phyloP scores from a whole-genome alignment of 2,329 filamentous ascomycete genomes.

The Verticillium tricorpus region DNA sequence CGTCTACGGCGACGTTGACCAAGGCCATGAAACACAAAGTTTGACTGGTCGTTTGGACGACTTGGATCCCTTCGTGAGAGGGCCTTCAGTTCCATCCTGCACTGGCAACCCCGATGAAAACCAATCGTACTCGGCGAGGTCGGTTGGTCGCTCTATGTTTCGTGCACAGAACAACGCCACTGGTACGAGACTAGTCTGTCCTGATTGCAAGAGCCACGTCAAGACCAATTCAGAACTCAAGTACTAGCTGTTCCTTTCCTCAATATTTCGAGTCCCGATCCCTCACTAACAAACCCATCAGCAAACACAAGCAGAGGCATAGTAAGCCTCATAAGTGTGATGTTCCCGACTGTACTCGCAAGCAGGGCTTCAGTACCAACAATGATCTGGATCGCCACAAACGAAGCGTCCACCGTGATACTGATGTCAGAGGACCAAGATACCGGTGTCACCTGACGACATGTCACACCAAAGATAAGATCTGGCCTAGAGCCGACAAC shows the following conservation, averaged over 20 bases:
- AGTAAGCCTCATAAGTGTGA: slow-evolving; percentile 62
- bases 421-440: slow-evolving; percentile 41
- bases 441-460: slow-evolving; percentile 55
- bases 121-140: neutral
- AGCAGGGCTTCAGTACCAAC: slow-evolving; percentile 67
- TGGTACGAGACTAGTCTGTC: slow-evolving; percentile 25
- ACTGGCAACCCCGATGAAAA: neutral
- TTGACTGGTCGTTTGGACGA: slow-evolving; percentile 29
- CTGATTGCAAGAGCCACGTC: slow-evolving; percentile 32
- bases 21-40: slow-evolving; percentile 32
- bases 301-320: slow-evolving; percentile 73
- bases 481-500: slow-evolving; percentile 81
- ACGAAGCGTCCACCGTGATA: slow-evolving; percentile 60
- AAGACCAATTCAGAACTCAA: slow-evolving; percentile 53
- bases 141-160: neutral
- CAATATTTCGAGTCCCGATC: neutral
- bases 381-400: slow-evolving; percentile 82
- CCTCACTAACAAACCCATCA: slow-evolving; percentile 30
- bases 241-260: slow-evolving; percentile 29
- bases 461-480: slow-evolving; percentile 60
- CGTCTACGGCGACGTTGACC: slow-evolving; percentile 36
- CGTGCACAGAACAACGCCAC: neutral
- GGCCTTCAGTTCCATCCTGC: neutral
- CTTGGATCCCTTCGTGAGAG: slow-evolving; percentile 14
- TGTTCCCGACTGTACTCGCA: slow-evolving; percentile 49